Conservation (phyloP, 1,284 basidiomycete genomes). For the Anthracocystis setariae region DNA sequence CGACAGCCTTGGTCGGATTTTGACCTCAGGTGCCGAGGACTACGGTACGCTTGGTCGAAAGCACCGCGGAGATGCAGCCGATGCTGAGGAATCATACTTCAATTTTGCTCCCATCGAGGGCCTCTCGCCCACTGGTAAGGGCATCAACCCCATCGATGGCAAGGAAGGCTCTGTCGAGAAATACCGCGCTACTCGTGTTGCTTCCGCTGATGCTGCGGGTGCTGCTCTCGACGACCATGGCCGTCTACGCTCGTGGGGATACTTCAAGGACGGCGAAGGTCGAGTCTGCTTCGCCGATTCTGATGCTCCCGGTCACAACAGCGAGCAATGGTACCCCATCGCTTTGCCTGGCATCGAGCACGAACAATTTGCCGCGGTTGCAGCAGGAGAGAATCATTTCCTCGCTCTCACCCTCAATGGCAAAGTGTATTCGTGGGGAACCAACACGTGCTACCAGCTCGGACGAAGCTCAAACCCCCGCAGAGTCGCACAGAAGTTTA, state of each 20-base stretch:
- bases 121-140: conserved; percentile 68
- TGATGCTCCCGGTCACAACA: conserved; percentile 49
- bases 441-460: conserved; percentile 85
- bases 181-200: conserved; percentile 84
- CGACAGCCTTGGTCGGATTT: conserved; percentile 57
- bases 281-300: conserved; percentile 80
- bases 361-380: conserved; percentile 77
- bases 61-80: conserved; percentile 74
- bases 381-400: conserved; percentile 85
- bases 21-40: conserved; percentile 88
- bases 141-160: conserved; percentile 72
- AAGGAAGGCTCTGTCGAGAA: conserved; percentile 75
- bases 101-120: conserved; percentile 79
- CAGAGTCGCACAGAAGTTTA: conserved; percentile 49
- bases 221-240: conserved; percentile 82
- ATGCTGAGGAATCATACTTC: conserved; percentile 81
- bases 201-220: conserved; percentile 85
- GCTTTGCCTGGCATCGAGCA: conserved; percentile 69
- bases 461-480: conserved; percentile 78
- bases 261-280: conserved; percentile 81
- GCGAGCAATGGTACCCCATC: conserved; percentile 61
- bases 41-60: conserved; percentile 82
- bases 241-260: conserved; percentile 76
- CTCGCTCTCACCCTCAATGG: conserved; percentile 85
- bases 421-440: conserved; percentile 80